Percentiles rank a stretch among this genome's conserved stretches.
Conservation (phyloP, 176 grass and related monocot species). For the Oryza coarctata region DNA sequence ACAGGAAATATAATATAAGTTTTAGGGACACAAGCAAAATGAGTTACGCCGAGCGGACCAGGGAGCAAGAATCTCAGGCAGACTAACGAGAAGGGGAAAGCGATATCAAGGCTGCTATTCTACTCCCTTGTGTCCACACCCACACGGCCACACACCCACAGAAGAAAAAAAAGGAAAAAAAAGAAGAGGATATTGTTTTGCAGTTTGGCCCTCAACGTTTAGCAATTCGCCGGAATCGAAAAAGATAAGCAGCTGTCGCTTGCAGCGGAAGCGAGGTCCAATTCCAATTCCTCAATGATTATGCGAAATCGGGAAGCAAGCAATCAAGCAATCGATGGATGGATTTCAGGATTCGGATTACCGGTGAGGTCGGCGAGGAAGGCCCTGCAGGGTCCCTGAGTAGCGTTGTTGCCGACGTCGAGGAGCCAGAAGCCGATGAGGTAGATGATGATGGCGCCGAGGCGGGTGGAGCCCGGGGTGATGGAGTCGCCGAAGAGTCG, state of each 20-base stretch:
- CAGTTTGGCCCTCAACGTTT: not conserved
- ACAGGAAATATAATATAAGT: not conserved
- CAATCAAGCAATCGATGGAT: not conserved
- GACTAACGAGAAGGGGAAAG: not conserved
- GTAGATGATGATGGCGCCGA: slow-evolving; percentile 60
- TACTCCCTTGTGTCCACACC: not conserved
- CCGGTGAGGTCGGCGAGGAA: slow-evolving; percentile 70
- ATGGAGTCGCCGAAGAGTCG: slow-evolving; percentile 58
- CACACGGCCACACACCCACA: not conserved
- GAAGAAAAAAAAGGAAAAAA: not conserved
- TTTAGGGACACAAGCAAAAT: not conserved
- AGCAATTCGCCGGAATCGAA: not conserved
- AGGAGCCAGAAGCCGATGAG: slow-evolving; percentile 75
- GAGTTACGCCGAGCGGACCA: slow-evolving; percentile 28
- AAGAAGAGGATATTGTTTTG: not conserved
- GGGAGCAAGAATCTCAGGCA: not conserved
- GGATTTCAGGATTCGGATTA: slow-evolving; percentile 20
- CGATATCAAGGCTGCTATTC: not conserved
- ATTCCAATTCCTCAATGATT: no score
- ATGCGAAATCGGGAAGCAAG: not conserved
- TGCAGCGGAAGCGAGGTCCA: not conserved
- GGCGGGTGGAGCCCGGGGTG: slow-evolving; percentile 10
- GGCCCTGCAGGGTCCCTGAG: slow-evolving; percentile 69
- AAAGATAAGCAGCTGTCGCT: not conserved
- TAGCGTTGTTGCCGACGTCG: slow-evolving; percentile 70